Base-by-base conservation (phyloP, 176 grass and related monocot genomes). In the Juncus effusus region DNA sequence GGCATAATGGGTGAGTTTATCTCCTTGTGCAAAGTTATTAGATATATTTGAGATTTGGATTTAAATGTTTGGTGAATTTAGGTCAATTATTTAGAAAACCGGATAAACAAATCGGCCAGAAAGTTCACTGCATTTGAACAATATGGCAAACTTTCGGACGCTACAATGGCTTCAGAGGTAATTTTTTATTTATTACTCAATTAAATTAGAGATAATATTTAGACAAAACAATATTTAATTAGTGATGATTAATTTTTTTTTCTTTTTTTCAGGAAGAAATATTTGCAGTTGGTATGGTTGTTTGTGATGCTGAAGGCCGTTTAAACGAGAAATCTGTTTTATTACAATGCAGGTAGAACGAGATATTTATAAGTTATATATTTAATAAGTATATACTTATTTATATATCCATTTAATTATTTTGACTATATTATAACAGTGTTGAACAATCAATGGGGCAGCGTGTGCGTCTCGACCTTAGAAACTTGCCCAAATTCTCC, bases 301-400 rank as follows among this genome's bases (percentile, higher is more conserved):
- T 82, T 74, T 97, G 94, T 65, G 94, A 97, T 42, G 94, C 77
- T 45, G 94, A 97, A 84, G 94, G 94, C 60, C 88, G 59, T 78
- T 60, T 97, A 73, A 97, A 97, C 81, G 94, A 97, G 57, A 92
- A 97, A 84, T 97, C 88, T 60, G 72, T 97, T 68, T 91, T 97
- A 73, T 75, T 97, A 70, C 83, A 92, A 56, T 85, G 88, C 80
- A 97, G 93, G 88, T 86, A 69, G 70, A 51, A 63, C 38, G 13
- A 67, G 50, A 59, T 82, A 47, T 28, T 28, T 28, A 28, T 28
- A 28, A 28, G 19, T 28, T 16, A 47, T 47, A 47, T 6, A 47
- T 47, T 47, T 47, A 47, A 47, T 47, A 6, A 1, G 1, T 6
- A 47, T 47, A 47, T 9, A 47, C 44, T 9, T 6, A 47, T 6